Evolutionary conservation across 805 yeast genomes (phyloP), one percentile per base, ranked within the genome.

Genomic region (Nakazawaea molendinolei): DNA sequence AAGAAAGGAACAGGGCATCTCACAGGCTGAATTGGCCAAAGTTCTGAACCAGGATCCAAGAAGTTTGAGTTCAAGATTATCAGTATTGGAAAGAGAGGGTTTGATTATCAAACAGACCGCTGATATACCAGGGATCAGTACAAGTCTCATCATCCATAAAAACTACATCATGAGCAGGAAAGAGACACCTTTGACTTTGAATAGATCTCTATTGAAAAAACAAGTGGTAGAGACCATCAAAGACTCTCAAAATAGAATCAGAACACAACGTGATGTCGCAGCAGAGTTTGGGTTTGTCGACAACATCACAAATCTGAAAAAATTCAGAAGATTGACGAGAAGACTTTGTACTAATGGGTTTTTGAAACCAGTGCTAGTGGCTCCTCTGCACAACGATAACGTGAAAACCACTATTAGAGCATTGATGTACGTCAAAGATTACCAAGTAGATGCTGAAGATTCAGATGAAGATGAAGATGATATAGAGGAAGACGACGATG

Each of bases 21-120:
- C 71, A 33, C 72, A 89, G 0, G 58, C 74, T 21, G 75, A 73
- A 18, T 59, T 82, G 40, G 71, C 78, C 2, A 58, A 60, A 27
- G 62, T 58, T 14, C 72, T 87, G 0, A 72, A 72, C 7, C 92
- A 82, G 54, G 92, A 82, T 47, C 72, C 79, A 13, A 65, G 90
- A 44, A 79, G 87, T 40, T 61, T 80, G 27, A 76, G 87, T 0
- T 63, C 75, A 1, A 64, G 92, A 45, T 60, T 80, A 35, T 75
- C 71, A 46, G 65, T 67, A 28, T 56, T 82, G 14, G 73, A 67
- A 39, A 71, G 64, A 7, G 51, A 63, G 24, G 74, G 72, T 15
- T 55, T 77, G 13, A 67, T 79, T 5, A 56, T 56, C 16, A 73
- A 67, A 34, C 33, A 42, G 23, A 43, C 54, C 4, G 46, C 67